These are phyloP conservation scores for Aspergillus pseudoterreus DNA, from an alignment of 2,329 filamentous ascomycete species.

Conservation along the genomic window DNA sequence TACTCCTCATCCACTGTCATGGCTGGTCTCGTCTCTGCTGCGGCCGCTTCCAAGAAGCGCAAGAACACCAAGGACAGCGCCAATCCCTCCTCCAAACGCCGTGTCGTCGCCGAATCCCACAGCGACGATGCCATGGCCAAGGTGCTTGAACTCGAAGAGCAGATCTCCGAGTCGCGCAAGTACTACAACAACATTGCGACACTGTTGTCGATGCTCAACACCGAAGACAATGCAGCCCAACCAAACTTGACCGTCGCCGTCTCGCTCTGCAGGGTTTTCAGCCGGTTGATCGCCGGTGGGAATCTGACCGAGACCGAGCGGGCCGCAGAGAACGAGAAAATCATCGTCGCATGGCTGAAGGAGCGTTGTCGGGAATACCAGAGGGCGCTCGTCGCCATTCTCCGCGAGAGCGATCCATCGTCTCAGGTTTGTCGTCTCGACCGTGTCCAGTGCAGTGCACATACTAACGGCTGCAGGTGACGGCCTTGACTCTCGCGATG, in stretches of 20 bases:
- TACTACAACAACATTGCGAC: conserved; percentile 87
- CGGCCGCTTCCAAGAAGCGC: conserved; percentile 35
- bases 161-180: conserved; percentile 79
- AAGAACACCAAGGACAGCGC: conserved; percentile 34
- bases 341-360: conserved; percentile 75
- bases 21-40: conserved; percentile 22
- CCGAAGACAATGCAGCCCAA: conserved; percentile 50
- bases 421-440: conserved; percentile 38
- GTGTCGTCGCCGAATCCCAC: conserved; percentile 46
- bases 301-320: conserved; percentile 63
- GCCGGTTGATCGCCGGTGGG: conserved; percentile 72
- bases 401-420: conserved; percentile 59
- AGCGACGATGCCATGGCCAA: conserved; percentile 57
- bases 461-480: conserved; percentile 46
- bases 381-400: conserved; percentile 56
- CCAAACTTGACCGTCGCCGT: conserved; percentile 67
- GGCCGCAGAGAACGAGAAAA: conserved; percentile 67
- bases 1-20: conserved; percentile 18
- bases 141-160: conserved; percentile 72
- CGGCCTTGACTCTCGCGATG: conserved; percentile 76
- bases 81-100: conserved; percentile 40
- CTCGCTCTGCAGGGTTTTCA: conserved; percentile 80
- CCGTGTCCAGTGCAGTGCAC: background rate
- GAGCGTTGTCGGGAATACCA: conserved; percentile 71
- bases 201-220: conserved; percentile 60